Conservation (phyloP, 192 early-diverging fungal species). For the Backusella psychrophila region DNA sequence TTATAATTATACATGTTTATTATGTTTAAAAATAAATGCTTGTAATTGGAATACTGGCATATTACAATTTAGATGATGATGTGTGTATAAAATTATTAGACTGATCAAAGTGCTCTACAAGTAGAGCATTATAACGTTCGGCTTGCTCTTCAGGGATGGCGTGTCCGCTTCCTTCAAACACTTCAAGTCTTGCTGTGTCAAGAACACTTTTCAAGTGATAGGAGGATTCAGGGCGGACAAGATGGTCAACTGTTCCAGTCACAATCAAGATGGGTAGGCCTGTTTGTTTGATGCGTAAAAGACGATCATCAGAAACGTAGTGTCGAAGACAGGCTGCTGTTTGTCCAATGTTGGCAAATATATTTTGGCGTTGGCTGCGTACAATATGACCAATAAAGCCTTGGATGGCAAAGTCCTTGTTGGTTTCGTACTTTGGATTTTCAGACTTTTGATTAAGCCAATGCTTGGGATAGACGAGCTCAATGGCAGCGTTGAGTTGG, state of each 20-base stretch:
- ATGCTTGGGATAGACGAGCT: conserved; percentile 37
- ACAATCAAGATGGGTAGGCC: conserved; percentile 28
- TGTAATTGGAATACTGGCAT: neutral
- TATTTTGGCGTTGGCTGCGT: conserved; percentile 14
- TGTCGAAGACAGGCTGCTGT: conserved; percentile 33
- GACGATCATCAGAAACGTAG: conserved; percentile 31
- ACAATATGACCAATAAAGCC: neutral
- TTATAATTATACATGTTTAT: neutral
- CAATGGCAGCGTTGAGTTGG: conserved; percentile 25
- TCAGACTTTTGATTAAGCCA: conserved; percentile 40
- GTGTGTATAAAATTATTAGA: neutral
- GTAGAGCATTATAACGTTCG: conserved; percentile 28
- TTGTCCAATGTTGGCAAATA: conserved; percentile 35
- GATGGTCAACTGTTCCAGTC: conserved; percentile 38
- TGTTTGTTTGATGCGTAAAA: conserved; percentile 14
- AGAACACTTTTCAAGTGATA: conserved; percentile 30
- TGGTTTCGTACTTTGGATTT: conserved; percentile 15
- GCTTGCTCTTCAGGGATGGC: conserved; percentile 31
- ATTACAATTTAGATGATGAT: neutral
- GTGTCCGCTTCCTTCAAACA: conserved; percentile 41
- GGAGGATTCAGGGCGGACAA: conserved; percentile 32
- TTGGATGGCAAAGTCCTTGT: conserved; percentile 15
- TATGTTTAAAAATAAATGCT: neutral
- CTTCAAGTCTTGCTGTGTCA: conserved; percentile 12
- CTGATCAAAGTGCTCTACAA: conserved; percentile 31